Evolutionary conservation across 1,139 yeast genomes (phyloP).

Genomic region (Hyphopichia burtonii): DNA sequence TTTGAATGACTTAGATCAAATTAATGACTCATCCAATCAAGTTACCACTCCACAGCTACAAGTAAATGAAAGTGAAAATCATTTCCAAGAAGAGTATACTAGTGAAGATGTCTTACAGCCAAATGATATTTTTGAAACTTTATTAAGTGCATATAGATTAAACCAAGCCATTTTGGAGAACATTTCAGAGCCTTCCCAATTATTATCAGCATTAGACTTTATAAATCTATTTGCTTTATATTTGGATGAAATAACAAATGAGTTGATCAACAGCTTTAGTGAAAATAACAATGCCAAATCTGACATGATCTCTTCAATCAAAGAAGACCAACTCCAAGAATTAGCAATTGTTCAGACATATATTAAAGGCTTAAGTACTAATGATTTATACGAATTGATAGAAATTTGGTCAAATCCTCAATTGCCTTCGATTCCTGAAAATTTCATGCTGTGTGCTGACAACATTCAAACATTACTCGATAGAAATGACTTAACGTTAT

Average conservation of each 20-base stretch:
- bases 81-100: slow-evolving; percentile 20
- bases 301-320: slow-evolving; percentile 26
- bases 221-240: slow-evolving; percentile 17
- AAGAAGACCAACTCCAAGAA: slow-evolving; percentile 24
- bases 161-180: slow-evolving; percentile 32
- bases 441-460: slow-evolving; percentile 41
- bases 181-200: slow-evolving; percentile 6
- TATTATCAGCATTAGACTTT: slow-evolving; percentile 9
- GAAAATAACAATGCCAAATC: slow-evolving; percentile 18
- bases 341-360: slow-evolving; percentile 21
- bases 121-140: slow-evolving; percentile 37
- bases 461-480: slow-evolving; percentile 45
- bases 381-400: slow-evolving; percentile 16
- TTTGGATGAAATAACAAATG: slow-evolving; percentile 21
- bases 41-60: neutral
- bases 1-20: slow-evolving; percentile 22
- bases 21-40: slow-evolving; percentile 5
- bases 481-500: slow-evolving; percentile 24
- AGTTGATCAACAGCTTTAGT: slow-evolving; percentile 22
- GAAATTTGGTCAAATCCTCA: slow-evolving; percentile 23
- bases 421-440: slow-evolving; percentile 31
- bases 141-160: slow-evolving; percentile 29
- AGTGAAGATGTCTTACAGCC: slow-evolving; percentile 37
- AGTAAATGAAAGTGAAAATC: slow-evolving; percentile 2
- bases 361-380: slow-evolving; percentile 19